Evolutionary conservation across 2,329 filamentous ascomycete genomes (phyloP).

Genomic region (Ceratocystis colombiana): DNA sequence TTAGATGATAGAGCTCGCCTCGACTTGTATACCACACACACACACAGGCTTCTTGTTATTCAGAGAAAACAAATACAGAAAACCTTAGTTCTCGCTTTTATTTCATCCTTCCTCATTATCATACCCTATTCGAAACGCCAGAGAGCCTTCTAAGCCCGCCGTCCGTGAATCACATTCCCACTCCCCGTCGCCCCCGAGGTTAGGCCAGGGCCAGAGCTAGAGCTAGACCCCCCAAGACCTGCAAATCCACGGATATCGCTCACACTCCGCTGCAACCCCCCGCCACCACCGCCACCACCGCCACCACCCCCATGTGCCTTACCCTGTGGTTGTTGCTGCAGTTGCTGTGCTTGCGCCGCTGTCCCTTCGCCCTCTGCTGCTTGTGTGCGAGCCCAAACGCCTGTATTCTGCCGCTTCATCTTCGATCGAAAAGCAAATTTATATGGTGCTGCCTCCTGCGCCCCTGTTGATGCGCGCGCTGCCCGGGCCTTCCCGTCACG

Average conservation of each 20-base stretch:
- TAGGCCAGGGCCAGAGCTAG: neutral
- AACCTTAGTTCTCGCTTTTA: too few species aligned
- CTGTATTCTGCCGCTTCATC: constrained; percentile 16
- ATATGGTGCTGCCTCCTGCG: constrained; percentile 14
- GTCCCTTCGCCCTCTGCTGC: neutral
- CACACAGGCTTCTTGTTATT: neutral
- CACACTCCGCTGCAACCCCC: constrained; percentile 6
- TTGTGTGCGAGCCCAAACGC: constrained; percentile 17
- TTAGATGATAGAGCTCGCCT: too few species aligned
- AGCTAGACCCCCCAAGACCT: neutral
- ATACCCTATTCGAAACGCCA: neutral
- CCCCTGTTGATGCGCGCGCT: constrained; percentile 15
- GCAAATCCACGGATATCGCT: constrained; percentile 5
- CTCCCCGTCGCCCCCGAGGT: constrained; percentile 4
- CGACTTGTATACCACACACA: too few species aligned
- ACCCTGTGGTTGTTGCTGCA: neutral
- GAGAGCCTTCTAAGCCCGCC: constrained; percentile 15
- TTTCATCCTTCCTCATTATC: too few species aligned
- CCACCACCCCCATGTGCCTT: neutral
- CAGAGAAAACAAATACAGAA: neutral
- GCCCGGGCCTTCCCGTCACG: constrained; percentile 2
- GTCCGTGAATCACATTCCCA: constrained; percentile 11
- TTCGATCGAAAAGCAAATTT: constrained; percentile 19
- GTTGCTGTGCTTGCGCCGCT: neutral
- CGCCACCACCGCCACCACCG: neutral